phyloP scores from a whole-genome alignment of 2,329 filamentous ascomycete genomes.

The Fusarium sp. region DNA sequence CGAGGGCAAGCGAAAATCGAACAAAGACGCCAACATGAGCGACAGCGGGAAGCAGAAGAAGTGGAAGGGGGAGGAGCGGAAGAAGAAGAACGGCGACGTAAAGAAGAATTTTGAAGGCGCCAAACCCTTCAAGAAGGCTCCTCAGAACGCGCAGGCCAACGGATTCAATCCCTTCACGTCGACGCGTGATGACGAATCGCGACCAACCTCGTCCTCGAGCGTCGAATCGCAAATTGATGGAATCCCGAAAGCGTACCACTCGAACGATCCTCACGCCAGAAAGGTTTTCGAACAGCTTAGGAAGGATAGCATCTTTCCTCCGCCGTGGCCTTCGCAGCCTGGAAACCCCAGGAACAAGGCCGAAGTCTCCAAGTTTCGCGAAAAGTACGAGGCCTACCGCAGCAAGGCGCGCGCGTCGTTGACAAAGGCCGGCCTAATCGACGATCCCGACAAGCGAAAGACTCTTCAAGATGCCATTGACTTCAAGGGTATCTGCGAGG shows the following conservation, averaged over 20 bases:
- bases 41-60: slow-evolving; percentile 39
- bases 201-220: slow-evolving; percentile 42
- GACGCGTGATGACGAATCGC: slow-evolving; percentile 32
- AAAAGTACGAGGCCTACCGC: slow-evolving; percentile 67
- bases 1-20: slow-evolving; percentile 39
- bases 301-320: slow-evolving; percentile 65
- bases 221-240: slow-evolving; percentile 32
- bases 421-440: slow-evolving; percentile 69
- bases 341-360: slow-evolving; percentile 62
- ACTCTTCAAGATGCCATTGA: slow-evolving; percentile 71
- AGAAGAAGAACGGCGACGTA: slow-evolving; percentile 33
- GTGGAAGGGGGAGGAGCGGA: slow-evolving; percentile 40
- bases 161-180: slow-evolving; percentile 30
- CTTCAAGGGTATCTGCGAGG: slow-evolving; percentile 75
- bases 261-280: slow-evolving; percentile 56
- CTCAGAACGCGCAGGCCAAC: slow-evolving; percentile 30
- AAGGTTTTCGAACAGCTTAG: slow-evolving; percentile 64
- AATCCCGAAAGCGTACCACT: slow-evolving; percentile 34
- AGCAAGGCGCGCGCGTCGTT: slow-evolving; percentile 66
- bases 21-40: slow-evolving; percentile 39
- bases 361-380: slow-evolving; percentile 65
- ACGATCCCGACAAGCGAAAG: slow-evolving; percentile 72
- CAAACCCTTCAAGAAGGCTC: slow-evolving; percentile 23
- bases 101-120: slow-evolving; percentile 29
- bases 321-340: slow-evolving; percentile 65